Conservation (phyloP, 768 basidiomycete species). For the Lepiota subincarnata region DNA sequence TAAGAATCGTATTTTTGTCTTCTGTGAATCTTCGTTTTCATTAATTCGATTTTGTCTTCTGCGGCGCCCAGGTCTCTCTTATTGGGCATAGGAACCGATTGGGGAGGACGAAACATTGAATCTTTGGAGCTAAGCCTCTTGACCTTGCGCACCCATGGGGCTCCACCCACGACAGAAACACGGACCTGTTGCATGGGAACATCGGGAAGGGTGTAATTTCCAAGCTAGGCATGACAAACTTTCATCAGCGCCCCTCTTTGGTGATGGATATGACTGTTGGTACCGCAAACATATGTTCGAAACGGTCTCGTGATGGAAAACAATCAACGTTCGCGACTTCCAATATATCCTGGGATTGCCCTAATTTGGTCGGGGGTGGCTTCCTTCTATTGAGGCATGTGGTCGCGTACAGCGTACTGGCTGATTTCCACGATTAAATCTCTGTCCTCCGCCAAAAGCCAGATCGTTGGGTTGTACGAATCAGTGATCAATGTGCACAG, state of each 20-base stretch:
- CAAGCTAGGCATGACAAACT: background rate
- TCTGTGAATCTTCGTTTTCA: too few relatives aligned
- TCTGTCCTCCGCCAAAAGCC: background rate
- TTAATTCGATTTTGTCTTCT: too few relatives aligned
- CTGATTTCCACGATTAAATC: conserved; percentile 5
- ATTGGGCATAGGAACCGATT: background rate
- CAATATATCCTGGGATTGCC: background rate
- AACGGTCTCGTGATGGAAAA: conserved; percentile 7
- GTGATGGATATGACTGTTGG: conserved; percentile 6
- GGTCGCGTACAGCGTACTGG: conserved; percentile 12
- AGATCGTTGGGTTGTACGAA: conserved; percentile 2
- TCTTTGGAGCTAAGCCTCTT: background rate
- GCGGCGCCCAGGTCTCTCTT: too few relatives aligned
- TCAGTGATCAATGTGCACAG: background rate
- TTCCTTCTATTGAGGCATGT: conserved; percentile 21
- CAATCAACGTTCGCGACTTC: background rate
- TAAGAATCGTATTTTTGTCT: too few relatives aligned
- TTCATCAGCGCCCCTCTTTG: background rate
- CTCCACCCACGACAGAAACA: conserved; percentile 13
- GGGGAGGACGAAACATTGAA: too few relatives aligned
- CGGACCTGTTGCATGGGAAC: conserved; percentile 8
- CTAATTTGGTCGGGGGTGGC: conserved; percentile 17
- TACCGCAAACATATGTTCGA: conserved; percentile 3
- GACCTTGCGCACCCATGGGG: conserved; percentile 10
- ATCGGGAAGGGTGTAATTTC: background rate